Evolutionary conservation across 2,329 filamentous ascomycete genomes (phyloP), one percentile per base, ranked within the genome.

Genomic region (Penicillium nordicum): DNA sequence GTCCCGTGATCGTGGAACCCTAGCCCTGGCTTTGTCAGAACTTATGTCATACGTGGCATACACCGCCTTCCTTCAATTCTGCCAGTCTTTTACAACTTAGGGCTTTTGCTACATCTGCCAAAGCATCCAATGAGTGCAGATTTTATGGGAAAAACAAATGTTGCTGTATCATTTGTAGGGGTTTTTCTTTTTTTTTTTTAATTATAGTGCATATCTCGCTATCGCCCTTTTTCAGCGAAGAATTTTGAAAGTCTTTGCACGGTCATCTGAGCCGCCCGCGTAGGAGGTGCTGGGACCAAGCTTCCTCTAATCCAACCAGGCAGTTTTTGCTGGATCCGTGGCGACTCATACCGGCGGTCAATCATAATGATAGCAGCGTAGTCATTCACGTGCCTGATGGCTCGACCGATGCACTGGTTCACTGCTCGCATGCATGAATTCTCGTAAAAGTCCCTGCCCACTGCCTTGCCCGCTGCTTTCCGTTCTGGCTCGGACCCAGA

Each of bases 361-460:
- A 94, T 78, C 69, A 99, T 82, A 55, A 97, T 76, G 61, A 99
- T 97, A 16, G 89, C 87, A 5, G 94, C 94, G 74, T 96, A 97
- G 74, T 99, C 94, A 25, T 84, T 85, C 53, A 82, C 83, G 71
- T 99, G 94, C 45, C 94, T 81, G 66, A 99, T 97, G 1, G 92
- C 94, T 57, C 94, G 81, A 0, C 94, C 94, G 64, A 99, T 92
- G 69, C 90, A 94, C 78, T 99, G 94, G 72, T 99, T 99, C 5
- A 99, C 94, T 5, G 92, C 91, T 38, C 94, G 83, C 92, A 99
- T 97, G 72, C 92, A 97, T 0, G 90, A 85, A 70, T 97, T 97
- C 72, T 97, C 92, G 69, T 95, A 96, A 69, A 90, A 96, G 58
- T 93, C 89, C 50, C 88, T 79, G 2, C 88, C 86, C 5, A 86